phyloP scores from a whole-genome alignment of 441 rosid species.

The Brassica balearica region DNA sequence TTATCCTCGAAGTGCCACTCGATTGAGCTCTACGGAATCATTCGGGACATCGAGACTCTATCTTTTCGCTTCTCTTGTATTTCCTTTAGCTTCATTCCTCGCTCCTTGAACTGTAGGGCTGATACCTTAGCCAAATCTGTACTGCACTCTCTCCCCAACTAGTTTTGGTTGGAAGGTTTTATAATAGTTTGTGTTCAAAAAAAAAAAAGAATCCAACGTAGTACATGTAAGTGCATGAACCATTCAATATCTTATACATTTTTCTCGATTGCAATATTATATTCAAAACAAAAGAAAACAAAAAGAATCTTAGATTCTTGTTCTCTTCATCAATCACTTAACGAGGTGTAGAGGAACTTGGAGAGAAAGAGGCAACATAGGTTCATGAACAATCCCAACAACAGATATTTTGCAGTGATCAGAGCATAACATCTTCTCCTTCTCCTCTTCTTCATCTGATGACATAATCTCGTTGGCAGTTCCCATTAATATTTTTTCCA shows the following conservation, averaged over 20 bases:
- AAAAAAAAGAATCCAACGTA: background rate
- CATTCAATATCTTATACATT: constrained; percentile 2
- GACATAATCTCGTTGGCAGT: constrained; percentile 30
- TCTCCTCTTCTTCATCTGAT: constrained; percentile 11
- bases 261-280: background rate
- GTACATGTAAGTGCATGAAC: background rate
- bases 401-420: constrained; percentile 59
- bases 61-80: no score
- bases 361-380: constrained; percentile 50
- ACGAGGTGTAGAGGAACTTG: constrained; percentile 49
- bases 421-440: constrained; percentile 37
- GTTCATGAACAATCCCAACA: constrained; percentile 49
- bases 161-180: no score
- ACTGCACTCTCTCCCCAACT: no score
- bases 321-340: constrained; percentile 12
- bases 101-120: no score
- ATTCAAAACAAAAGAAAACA: background rate
- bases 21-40: no score
- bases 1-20: no score
- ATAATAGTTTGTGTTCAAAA: no score
- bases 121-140: no score
- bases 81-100: no score
- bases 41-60: no score
- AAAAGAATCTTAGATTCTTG: background rate
- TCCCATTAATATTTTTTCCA: constrained; percentile 54